phyloP scores from a whole-genome alignment of 2,329 filamentous ascomycete species.

The Metarhizium robertsii region DNA sequence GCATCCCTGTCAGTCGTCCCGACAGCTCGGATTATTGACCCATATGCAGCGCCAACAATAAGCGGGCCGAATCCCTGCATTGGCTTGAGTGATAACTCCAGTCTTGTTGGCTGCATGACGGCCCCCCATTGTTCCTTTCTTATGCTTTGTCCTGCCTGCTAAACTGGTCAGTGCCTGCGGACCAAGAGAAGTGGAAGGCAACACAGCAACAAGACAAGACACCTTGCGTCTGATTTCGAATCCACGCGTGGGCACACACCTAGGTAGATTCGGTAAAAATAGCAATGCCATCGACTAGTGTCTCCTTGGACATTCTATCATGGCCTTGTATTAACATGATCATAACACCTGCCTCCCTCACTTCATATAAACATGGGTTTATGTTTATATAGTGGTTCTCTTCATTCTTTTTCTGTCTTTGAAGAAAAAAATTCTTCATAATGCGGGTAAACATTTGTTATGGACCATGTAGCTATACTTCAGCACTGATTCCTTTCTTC shows the following conservation, averaged over 20 bases:
- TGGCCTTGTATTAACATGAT: neutral
- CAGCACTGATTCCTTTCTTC: no score
- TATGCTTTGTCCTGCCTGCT: neutral
- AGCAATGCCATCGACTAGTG: neutral
- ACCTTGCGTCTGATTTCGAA: no score
- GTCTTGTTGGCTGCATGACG: neutral
- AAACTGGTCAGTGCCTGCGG: neutral
- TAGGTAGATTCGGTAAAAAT: neutral
- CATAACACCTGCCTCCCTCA: no score
- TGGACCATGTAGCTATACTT: no score
- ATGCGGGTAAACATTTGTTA: no score
- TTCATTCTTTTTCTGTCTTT: no score
- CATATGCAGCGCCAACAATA: constrained; percentile 2
- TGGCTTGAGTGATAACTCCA: neutral
- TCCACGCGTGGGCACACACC: neutral
- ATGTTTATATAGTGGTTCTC: no score
- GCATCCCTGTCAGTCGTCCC: constrained; percentile 3
- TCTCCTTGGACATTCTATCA: neutral
- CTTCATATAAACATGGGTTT: no score
- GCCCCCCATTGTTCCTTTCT: neutral
- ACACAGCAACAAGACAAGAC: neutral
- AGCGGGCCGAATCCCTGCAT: constrained; percentile 6
- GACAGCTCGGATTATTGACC: constrained; percentile 6
- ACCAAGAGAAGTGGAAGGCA: neutral
- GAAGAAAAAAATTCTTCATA: no score